phyloP scores from a whole-genome alignment of 352 stramenopile species.

The Phytopythium boreale region DNA sequence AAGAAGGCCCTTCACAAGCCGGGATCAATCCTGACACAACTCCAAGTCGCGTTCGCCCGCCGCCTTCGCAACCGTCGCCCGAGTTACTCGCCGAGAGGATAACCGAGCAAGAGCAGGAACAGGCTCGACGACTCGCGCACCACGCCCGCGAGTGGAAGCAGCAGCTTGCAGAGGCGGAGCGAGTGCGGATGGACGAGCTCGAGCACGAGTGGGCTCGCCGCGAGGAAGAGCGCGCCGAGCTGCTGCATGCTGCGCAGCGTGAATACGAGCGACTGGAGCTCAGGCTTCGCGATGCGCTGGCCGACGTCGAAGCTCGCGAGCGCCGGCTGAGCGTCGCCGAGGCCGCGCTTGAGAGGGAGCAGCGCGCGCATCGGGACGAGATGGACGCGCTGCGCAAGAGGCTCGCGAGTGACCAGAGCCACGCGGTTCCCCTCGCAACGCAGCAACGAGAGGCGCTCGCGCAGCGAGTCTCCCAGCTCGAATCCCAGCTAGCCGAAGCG shows the following conservation, averaged over 20 bases:
- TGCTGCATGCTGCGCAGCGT: constrained; percentile 45
- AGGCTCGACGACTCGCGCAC: constrained; percentile 23
- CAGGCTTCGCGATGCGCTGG: constrained; percentile 47
- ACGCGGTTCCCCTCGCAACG: constrained; percentile 48
- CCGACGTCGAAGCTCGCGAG: constrained; percentile 58
- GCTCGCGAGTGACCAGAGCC: constrained; percentile 60
- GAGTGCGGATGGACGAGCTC: constrained; percentile 66
- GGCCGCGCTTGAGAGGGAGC: constrained; percentile 48
- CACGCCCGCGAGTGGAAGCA: constrained; percentile 43
- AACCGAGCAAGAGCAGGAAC: constrained; percentile 42
- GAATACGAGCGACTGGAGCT: constrained; percentile 76
- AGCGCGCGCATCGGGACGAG: constrained; percentile 54
- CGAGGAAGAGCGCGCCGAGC: constrained; percentile 64
- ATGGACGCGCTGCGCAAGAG: constrained; percentile 46
- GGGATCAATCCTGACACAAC: background rate
- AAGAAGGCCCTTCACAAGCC: background rate
- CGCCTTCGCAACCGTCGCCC: background rate
- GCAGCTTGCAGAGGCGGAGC: constrained; percentile 50
- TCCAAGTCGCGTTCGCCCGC: background rate
- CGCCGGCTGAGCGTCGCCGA: constrained; percentile 54
- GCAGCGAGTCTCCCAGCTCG: constrained; percentile 32
- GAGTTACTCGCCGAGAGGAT: constrained; percentile 18
- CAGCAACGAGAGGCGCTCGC: constrained; percentile 56
- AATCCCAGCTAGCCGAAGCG: constrained; percentile 39
- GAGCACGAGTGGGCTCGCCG: constrained; percentile 76